Base-by-base conservation (phyloP, 202 grass and related monocot genomes). In the Digitaria exilis region DNA sequence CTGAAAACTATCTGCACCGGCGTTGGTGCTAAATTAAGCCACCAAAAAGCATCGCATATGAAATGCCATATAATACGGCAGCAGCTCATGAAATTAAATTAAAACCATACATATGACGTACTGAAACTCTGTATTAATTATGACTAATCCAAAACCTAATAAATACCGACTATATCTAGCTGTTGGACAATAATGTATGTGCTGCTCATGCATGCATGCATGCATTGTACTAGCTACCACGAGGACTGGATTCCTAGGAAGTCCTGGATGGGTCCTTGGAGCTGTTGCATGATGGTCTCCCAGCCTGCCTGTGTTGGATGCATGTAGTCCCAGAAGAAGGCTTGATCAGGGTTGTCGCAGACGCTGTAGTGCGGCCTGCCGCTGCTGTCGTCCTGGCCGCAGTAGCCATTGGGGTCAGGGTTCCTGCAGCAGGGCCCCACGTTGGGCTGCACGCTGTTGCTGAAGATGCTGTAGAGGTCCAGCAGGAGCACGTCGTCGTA, bases 271-370 rank as follows among this genome's bases (percentile, higher is more conserved):
- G 21, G 6, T 22, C 35, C 34, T 26, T 58, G 1, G 3, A 76
- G 52, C 14, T 4, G 12, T 4, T 17, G 7, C 51, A 76, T 57
- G 52, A 76, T n/a, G 13, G 7, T 6, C 12, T 58, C 17, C 73
- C 73, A 76, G 1, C n/a, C 52, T 1, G 51, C 52, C 32, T 76
- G n/a, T 0, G 52, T 42, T 0, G 73, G 73, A 52, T 76, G 52
- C 1, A 42, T 59, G 52, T 59, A 59, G 13, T 76, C 73, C 73
- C 73, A 76, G 34, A 18, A 76, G n/a, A 76, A 76, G 73, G 4
- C 12, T 0, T 10, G 0, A 6, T 59, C 52, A 0, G n/a, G 52
- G 34, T 76, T 16, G 4, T 2, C 7, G n/a, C 73, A 76, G 1
- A 76, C 6, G n/a, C 6, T 25, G 73, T 58, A 76, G 52, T 58